Evolutionary conservation across 1,284 basidiomycete species (phyloP).

Genomic region (Gomphus bonarii): DNA sequence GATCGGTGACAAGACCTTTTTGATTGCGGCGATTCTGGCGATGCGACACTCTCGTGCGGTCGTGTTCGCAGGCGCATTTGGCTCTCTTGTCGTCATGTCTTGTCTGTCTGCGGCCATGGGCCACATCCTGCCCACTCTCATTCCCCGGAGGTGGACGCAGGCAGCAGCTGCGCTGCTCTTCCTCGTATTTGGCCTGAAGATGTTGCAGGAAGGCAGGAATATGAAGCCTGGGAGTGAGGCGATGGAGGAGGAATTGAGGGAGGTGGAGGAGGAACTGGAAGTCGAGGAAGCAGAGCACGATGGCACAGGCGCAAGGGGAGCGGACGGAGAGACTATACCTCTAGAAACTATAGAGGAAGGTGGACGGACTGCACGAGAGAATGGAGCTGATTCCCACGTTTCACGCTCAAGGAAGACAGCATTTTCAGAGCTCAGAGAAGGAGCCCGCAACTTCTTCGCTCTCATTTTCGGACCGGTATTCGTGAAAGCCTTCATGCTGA

Average conservation of each 20-base stretch:
- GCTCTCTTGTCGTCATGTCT: slow-evolving; percentile 87
- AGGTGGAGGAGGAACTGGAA: slow-evolving; percentile 84
- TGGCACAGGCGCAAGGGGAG: slow-evolving; percentile 25
- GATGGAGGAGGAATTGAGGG: slow-evolving; percentile 86
- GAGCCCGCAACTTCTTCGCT: slow-evolving; percentile 73
- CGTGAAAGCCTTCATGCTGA: slow-evolving; percentile 90
- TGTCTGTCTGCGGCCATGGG: slow-evolving; percentile 83
- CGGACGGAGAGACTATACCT: slow-evolving; percentile 35
- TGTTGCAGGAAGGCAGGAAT: slow-evolving; percentile 68
- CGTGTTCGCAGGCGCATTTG: slow-evolving; percentile 87
- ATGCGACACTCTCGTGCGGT: slow-evolving; percentile 83
- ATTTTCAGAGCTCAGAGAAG: slow-evolving; percentile 37
- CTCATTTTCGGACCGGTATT: slow-evolving; percentile 87
- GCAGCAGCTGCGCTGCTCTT: slow-evolving; percentile 73
- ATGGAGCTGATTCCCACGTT: slow-evolving; percentile 8
- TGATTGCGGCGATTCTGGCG: slow-evolving; percentile 94
- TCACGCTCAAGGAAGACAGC: slow-evolving; percentile 19
- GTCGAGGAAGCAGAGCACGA: slow-evolving; percentile 49
- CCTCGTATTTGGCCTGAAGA: slow-evolving; percentile 78
- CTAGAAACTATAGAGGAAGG: slow-evolving; percentile 58
- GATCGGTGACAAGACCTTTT: slow-evolving; percentile 97
- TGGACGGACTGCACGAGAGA: slow-evolving; percentile 21
- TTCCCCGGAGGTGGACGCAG: slow-evolving; percentile 76
- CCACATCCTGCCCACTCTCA: slow-evolving; percentile 71
- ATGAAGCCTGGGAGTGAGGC: slow-evolving; percentile 74